These are phyloP conservation scores for Asclepias syriaca DNA, from an alignment of 257 asterid genomes.

Conservation along the genomic window DNA sequence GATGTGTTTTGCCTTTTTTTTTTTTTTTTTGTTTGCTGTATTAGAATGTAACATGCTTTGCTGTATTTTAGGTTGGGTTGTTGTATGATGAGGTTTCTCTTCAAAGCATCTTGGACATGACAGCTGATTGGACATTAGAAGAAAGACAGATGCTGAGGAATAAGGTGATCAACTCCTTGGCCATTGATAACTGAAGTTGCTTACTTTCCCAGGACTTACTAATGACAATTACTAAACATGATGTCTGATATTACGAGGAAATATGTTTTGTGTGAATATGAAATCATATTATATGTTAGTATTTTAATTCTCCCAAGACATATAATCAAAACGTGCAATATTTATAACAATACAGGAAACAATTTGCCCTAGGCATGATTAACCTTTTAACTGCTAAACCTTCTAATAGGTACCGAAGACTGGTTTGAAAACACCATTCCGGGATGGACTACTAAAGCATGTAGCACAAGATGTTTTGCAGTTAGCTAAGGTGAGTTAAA, in stretches of 20 bases:
- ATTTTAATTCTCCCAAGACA: background rate
- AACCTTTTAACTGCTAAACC: conserved; percentile 8
- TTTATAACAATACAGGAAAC: background rate
- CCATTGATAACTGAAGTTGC: background rate
- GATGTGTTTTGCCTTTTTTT: background rate
- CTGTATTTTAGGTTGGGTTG: conserved; percentile 71
- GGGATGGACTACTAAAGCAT: conserved; percentile 94
- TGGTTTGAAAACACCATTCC: conserved; percentile 93
- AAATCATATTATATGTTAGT: background rate
- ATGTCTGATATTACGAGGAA: background rate
- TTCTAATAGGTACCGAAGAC: conserved; percentile 60
- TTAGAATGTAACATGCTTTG: background rate
- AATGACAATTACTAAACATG: background rate
- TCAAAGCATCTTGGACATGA: conserved; percentile 77
- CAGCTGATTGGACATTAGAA: conserved; percentile 80
- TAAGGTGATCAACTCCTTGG: conserved; percentile 44
- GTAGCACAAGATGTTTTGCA: conserved; percentile 86
- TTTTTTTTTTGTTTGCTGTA: background rate
- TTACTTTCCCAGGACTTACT: background rate
- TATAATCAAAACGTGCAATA: background rate
- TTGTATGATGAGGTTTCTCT: conserved; percentile 78
- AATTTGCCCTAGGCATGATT: background rate
- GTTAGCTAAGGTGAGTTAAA: conserved; percentile 49
- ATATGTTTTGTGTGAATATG: background rate
- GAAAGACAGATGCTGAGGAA: conserved; percentile 88